Conservation (phyloP, 164 flowering plant genomes). For the Sextonia rubra region DNA sequence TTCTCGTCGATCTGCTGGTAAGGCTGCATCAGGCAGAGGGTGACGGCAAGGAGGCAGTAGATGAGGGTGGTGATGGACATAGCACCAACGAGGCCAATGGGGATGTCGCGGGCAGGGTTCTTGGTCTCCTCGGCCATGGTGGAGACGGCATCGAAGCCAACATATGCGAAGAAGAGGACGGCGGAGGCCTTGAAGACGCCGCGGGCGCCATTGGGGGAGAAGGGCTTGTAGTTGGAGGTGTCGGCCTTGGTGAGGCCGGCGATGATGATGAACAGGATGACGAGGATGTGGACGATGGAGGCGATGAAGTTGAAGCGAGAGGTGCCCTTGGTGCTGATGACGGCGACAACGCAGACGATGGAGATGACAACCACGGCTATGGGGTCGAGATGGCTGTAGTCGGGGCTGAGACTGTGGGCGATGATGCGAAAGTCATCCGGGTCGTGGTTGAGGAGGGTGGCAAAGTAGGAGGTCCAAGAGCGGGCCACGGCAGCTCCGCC, state of each 20-base stretch:
- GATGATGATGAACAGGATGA: slow-evolving; percentile 47
- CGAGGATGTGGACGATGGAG: slow-evolving; percentile 32
- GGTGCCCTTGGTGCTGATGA: slow-evolving; percentile 40
- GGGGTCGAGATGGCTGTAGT: slow-evolving; percentile 52
- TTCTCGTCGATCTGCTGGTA: slow-evolving; percentile 27
- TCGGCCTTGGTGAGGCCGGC: slow-evolving; percentile 47
- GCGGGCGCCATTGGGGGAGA: slow-evolving; percentile 35
- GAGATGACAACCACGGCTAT: slow-evolving; percentile 35
- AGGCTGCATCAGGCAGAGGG: slow-evolving; percentile 44
- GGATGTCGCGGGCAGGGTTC: slow-evolving; percentile 53
- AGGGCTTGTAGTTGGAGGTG: slow-evolving; percentile 25
- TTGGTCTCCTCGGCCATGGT: slow-evolving; percentile 71
- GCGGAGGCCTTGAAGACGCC: slow-evolving; percentile 57
- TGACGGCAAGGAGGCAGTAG: slow-evolving; percentile 42
- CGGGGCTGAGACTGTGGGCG: slow-evolving; percentile 19
- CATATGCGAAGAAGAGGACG: slow-evolving; percentile 50
- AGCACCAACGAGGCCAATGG: slow-evolving; percentile 59
- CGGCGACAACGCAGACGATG: slow-evolving; percentile 26
- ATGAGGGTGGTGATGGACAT: slow-evolving; percentile 31
- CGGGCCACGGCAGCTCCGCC: slow-evolving; percentile 55
- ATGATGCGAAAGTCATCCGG: slow-evolving; percentile 38
- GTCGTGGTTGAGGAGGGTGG: slow-evolving; percentile 41
- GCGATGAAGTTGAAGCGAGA: slow-evolving; percentile 48
- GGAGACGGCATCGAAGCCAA: slow-evolving; percentile 54
- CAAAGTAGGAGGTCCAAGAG: slow-evolving; percentile 66